phyloP scores from a whole-genome alignment of 148 eudicot genomes.

The Vaccinium myrtillus region DNA sequence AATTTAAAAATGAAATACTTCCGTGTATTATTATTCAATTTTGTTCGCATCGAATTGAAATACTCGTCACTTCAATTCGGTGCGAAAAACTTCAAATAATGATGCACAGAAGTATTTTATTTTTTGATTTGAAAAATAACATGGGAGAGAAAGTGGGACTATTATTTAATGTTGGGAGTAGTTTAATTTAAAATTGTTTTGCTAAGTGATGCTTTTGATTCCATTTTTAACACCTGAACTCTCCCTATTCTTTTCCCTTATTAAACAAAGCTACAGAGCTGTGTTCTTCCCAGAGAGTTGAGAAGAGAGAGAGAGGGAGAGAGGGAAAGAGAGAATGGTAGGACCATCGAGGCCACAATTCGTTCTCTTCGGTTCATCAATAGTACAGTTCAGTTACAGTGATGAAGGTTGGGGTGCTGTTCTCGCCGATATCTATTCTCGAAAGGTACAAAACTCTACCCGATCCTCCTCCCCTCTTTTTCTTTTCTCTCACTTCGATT shows the following conservation, averaged over 20 bases:
- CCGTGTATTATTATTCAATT: too few species aligned
- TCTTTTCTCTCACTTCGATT: background rate
- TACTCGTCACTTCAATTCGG: background rate
- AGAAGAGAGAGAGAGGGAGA: too few species aligned
- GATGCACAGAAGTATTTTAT: too few species aligned
- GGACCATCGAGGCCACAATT: slow-evolving; percentile 35
- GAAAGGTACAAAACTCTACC: slow-evolving; percentile 23
- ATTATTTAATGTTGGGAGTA: too few species aligned
- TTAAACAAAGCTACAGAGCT: background rate
- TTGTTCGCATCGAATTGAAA: too few species aligned
- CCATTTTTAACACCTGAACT: background rate
- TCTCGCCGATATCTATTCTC: slow-evolving; percentile 33
- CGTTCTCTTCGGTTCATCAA: slow-evolving; percentile 36
- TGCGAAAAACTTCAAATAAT: background rate
- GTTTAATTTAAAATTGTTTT: background rate
- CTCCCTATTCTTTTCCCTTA: background rate
- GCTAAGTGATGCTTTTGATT: background rate
- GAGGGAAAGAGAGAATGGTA: slow-evolving; percentile 20
- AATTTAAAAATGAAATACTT: too few species aligned
- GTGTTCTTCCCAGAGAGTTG: slow-evolving; percentile 2
- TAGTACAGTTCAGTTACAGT: slow-evolving; percentile 33
- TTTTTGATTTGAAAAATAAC: too few species aligned
- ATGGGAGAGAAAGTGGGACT: too few species aligned
- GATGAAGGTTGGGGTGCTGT: slow-evolving; percentile 35
- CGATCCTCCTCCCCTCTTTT: background rate